Conservation (phyloP, 345 rosid genomes). For the Jatropha curcas region DNA sequence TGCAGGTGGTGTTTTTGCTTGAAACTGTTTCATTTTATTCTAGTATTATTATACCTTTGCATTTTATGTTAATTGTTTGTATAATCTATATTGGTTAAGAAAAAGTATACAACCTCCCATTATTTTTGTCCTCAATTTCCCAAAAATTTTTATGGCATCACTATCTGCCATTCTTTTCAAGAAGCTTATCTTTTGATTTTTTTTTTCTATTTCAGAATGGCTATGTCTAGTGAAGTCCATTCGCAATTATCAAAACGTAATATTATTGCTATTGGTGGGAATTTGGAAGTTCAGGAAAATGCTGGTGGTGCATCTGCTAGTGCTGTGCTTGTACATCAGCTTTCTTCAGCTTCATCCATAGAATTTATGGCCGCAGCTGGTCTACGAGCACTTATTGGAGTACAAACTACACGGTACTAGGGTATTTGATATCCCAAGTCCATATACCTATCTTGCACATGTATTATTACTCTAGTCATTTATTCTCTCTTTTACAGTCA, state of each 20-base stretch:
- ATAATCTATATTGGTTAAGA: not conserved
- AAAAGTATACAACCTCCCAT: not conserved
- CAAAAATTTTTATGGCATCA: not conserved
- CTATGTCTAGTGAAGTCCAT: conserved; percentile 79
- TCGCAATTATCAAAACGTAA: conserved; percentile 77
- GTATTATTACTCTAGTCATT: conserved; percentile 11
- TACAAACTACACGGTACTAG: conserved; percentile 83
- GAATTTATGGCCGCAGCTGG: conserved; percentile 83
- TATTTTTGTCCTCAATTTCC: not conserved
- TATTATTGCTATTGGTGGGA: conserved; percentile 67
- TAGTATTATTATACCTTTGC: not conserved
- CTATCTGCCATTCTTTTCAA: conserved; percentile 8
- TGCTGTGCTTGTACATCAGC: conserved; percentile 59
- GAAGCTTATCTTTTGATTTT: conserved; percentile 15
- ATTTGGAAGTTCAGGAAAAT: conserved; percentile 66
- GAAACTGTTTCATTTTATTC: not conserved
- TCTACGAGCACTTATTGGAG: conserved; percentile 65
- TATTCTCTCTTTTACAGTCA: conserved; percentile 48
- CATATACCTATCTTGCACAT: not conserved
- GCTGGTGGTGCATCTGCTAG: conserved; percentile 78
- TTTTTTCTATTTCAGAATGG: conserved; percentile 60
- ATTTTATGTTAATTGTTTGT: not conserved
- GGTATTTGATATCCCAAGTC: conserved; percentile 23
- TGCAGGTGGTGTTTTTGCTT: not conserved
- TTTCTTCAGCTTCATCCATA: conserved; percentile 74